These are phyloP conservation scores for Physcomitrium patens DNA, from an alignment of 225 moss, liverwort and hornwort genomes.

Conservation along the genomic window DNA sequence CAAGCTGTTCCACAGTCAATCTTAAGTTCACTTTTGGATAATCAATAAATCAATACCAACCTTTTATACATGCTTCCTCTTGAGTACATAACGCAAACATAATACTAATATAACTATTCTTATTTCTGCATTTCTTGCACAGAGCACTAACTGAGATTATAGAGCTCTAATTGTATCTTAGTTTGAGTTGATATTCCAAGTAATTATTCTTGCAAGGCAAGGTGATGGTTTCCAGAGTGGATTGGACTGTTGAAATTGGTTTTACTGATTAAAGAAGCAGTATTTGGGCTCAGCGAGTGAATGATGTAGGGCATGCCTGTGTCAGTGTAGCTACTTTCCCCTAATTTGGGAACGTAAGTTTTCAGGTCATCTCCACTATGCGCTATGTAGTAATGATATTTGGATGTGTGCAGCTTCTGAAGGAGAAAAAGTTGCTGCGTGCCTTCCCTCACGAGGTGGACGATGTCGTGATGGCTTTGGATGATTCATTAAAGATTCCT, in stretches of 20 bases:
- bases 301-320: background rate
- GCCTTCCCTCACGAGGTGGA: conserved; percentile 58
- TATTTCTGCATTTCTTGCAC: no score
- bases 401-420: conserved; percentile 69
- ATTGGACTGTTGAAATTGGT: background rate
- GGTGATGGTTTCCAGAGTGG: background rate
- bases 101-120: no score
- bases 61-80: background rate
- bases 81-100: background rate
- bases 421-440: conserved; percentile 69
- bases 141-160: no score
- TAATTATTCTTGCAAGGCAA: background rate
- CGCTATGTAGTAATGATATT: conserved; percentile 1
- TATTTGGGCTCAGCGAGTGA: background rate
- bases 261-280: no score
- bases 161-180: no score
- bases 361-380: conserved; percentile 14
- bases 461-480: conserved; percentile 92
- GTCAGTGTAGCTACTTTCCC: background rate
- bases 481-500: conserved; percentile 68
- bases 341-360: conserved; percentile 14
- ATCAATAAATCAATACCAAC: background rate
- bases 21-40: background rate
- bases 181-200: no score
- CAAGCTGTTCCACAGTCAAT: conserved; percentile 1